A percentile compares a stretch with the other conserved stretches of the same genome.
phyloP scores from a whole-genome alignment of 2,329 filamentous ascomycete species.

The Aspergillus persii region DNA sequence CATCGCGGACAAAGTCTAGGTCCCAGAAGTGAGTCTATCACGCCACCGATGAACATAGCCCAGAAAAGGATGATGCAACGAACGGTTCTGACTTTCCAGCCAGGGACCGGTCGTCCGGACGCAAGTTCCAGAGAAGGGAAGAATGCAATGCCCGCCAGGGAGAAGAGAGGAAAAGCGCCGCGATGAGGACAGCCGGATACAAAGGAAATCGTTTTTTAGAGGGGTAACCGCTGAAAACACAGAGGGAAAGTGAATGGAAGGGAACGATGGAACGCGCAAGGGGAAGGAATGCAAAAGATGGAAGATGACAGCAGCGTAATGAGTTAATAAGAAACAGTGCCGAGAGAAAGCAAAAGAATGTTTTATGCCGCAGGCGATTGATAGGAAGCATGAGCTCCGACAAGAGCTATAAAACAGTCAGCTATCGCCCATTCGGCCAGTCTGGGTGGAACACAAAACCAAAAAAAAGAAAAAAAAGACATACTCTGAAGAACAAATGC shows the following conservation, averaged over 20 bases:
- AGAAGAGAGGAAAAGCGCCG: background rate
- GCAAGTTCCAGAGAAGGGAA: background rate
- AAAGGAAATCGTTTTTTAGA: slow-evolving; percentile 24
- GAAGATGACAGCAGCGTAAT: slow-evolving; percentile 1
- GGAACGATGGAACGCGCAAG: slow-evolving; percentile 4
- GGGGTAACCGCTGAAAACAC: slow-evolving; percentile 35
- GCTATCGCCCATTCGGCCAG: background rate
- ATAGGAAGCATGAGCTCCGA: slow-evolving; percentile 38
- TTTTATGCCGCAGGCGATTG: slow-evolving; percentile 10
- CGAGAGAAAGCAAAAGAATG: slow-evolving; percentile 16
- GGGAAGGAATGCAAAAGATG: slow-evolving; percentile 5
- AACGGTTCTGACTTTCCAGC: background rate
- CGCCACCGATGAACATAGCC: background rate
- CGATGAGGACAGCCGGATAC: slow-evolving; percentile 4
- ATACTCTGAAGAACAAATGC: slow-evolving; percentile 51
- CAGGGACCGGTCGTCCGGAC: background rate
- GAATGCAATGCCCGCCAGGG: background rate
- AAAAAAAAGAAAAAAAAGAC: slow-evolving; percentile 25
- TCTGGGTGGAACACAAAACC: background rate
- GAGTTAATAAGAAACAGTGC: slow-evolving; percentile 5
- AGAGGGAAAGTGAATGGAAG: slow-evolving; percentile 4
- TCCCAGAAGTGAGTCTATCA: background rate
- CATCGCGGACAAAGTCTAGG: background rate
- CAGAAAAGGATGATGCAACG: background rate
- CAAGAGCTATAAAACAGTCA: slow-evolving; percentile 34